phyloP scores from a whole-genome alignment of 2,329 filamentous ascomycete species.

The Penicillium sp. region DNA sequence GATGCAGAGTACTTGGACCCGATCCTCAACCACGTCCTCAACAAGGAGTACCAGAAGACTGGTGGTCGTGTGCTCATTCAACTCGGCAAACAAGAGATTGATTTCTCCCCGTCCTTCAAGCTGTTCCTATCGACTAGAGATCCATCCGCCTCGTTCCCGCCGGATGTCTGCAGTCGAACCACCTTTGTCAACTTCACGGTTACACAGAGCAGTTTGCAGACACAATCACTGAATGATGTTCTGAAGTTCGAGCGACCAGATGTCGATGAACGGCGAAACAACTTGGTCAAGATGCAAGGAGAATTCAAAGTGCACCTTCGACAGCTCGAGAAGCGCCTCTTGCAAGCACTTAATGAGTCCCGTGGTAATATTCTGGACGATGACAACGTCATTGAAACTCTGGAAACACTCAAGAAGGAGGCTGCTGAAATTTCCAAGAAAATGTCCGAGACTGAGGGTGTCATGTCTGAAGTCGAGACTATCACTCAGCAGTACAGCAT shows the following conservation, averaged over 20 bases:
- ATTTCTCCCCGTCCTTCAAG: constrained; percentile 96
- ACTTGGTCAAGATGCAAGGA: constrained; percentile 97
- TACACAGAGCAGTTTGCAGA: constrained; percentile 97
- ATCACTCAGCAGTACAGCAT: constrained; percentile 94
- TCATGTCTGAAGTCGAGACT: constrained; percentile 96
- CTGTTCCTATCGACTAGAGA: constrained; percentile 93
- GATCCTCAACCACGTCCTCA: constrained; percentile 95
- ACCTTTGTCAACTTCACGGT: constrained; percentile 99
- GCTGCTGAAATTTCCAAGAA: constrained; percentile 94
- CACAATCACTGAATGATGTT: constrained; percentile 95
- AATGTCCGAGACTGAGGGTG: constrained; percentile 94
- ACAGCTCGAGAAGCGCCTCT: constrained; percentile 87
- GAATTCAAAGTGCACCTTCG: constrained; percentile 99
- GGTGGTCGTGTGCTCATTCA: constrained; percentile 97
- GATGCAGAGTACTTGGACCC: constrained; percentile 97
- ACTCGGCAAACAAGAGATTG: constrained; percentile 97
- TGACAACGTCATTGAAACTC: constrained; percentile 95
- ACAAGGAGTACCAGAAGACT: constrained; percentile 99
- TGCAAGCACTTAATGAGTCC: constrained; percentile 95
- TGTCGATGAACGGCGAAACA: constrained; percentile 92
- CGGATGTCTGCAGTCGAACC: constrained; percentile 95
- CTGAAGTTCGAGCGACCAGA: constrained; percentile 96
- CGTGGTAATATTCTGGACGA: constrained; percentile 97
- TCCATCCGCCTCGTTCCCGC: constrained; percentile 91
- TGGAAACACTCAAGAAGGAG: constrained; percentile 97